Percentiles rank a stretch among this genome's conserved stretches.
Evolutionary conservation across 768 basidiomycete species (phyloP).

Genomic region (Austroboletus eburneus): DNA sequence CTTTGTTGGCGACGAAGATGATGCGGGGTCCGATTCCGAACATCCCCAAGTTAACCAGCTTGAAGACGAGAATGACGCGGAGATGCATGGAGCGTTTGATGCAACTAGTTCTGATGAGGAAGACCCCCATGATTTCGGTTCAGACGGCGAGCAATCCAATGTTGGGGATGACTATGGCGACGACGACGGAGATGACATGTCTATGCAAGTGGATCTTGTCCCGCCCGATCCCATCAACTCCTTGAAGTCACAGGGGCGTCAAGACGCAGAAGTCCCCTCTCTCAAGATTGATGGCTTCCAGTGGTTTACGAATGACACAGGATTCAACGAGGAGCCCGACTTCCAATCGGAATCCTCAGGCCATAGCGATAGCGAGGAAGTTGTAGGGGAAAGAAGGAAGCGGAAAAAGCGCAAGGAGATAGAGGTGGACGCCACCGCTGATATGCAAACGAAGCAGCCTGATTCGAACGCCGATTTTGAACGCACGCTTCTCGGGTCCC

Average conservation of each 20-base stretch:
- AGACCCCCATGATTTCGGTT: neutral
- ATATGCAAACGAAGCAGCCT: constrained; percentile 81
- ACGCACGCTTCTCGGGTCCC: constrained; percentile 84
- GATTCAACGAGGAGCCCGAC: constrained; percentile 35
- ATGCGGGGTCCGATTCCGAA: constrained; percentile 30
- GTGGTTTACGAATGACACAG: constrained; percentile 51
- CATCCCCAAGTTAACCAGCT: constrained; percentile 22
- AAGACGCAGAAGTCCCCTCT: constrained; percentile 23
- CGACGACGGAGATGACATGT: constrained; percentile 13
- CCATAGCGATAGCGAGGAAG: constrained; percentile 32
- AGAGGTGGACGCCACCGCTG: constrained; percentile 78
- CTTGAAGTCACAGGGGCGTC: neutral
- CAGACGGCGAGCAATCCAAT: constrained; percentile 23
- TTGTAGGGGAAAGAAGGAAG: constrained; percentile 47
- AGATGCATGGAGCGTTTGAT: constrained; percentile 22
- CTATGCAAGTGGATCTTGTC: constrained; percentile 18
- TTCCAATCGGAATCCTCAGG: constrained; percentile 40
- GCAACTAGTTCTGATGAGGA: constrained; percentile 14
- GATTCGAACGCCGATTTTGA: constrained; percentile 96
- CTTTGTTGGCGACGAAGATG: constrained; percentile 61
- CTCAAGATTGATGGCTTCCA: constrained; percentile 65
- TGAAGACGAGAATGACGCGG: constrained; percentile 30
- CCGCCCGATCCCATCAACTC: neutral
- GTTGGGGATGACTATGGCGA: constrained; percentile 11
- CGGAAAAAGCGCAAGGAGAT: constrained; percentile 67